A percentile compares a stretch with the other conserved stretches of the same genome.
Conservation (phyloP, 2,329 filamentous ascomycete genomes). For the Colletotrichum kahawae region DNA sequence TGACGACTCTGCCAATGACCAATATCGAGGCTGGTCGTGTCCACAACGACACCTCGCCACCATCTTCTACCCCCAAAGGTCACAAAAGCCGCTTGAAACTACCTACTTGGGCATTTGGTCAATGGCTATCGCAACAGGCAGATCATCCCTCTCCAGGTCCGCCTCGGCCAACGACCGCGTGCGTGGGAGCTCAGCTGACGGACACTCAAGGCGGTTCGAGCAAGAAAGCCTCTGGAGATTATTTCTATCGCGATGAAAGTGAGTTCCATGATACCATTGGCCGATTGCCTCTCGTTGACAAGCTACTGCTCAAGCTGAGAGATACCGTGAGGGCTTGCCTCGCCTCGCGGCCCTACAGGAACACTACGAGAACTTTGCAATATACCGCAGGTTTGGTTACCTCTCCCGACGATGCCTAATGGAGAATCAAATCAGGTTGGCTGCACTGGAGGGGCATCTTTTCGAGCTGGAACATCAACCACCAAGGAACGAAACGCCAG, state of each 20-base stretch:
- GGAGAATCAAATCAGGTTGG: neutral
- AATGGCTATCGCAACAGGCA: neutral
- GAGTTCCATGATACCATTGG: neutral
- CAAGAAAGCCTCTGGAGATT: neutral
- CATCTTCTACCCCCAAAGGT: neutral
- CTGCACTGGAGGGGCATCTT: neutral
- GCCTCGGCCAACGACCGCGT: neutral
- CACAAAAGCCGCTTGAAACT: neutral
- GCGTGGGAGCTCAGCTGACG: neutral
- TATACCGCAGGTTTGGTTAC: neutral
- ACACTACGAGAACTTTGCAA: neutral
- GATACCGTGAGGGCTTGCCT: neutral
- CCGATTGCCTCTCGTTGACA: neutral
- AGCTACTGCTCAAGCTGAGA: neutral
- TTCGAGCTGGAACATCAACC: neutral
- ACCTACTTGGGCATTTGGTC: accelerated
- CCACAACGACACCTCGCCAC: neutral
- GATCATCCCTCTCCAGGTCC: neutral
- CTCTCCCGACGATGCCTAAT: neutral
- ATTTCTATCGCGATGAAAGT: neutral
- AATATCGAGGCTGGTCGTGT: neutral
- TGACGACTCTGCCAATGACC: neutral
- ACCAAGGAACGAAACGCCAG: neutral
- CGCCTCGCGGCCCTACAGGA: neutral
- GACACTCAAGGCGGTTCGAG: neutral